Conservation (phyloP, 768 basidiomycete genomes). For the Boletellus sp. region DNA sequence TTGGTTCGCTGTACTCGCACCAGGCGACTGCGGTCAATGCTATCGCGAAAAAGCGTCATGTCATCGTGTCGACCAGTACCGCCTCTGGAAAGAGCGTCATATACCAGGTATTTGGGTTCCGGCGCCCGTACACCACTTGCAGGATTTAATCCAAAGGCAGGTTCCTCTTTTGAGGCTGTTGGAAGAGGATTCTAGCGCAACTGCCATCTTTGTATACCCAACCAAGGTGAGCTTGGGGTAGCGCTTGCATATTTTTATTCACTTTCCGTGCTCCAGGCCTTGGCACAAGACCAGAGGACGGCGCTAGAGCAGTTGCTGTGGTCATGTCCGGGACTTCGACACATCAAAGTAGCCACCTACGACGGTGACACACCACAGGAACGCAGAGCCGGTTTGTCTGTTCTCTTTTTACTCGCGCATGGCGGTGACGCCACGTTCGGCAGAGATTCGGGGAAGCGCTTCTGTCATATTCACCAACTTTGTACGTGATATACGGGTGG, state of each 20-base stretch:
- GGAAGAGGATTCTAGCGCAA: slow-evolving; percentile 56
- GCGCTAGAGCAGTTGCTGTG: slow-evolving; percentile 66
- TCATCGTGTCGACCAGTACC: slow-evolving; percentile 87
- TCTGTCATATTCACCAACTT: slow-evolving; percentile 90
- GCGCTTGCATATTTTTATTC: not conserved
- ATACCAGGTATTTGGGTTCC: slow-evolving; percentile 61
- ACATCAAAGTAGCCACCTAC: slow-evolving; percentile 69
- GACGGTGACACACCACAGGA: slow-evolving; percentile 87
- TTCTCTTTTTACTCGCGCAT: not conserved
- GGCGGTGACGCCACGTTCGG: not conserved
- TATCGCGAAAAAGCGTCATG: slow-evolving; percentile 54
- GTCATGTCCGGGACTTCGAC: slow-evolving; percentile 57
- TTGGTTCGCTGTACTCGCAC: slow-evolving; percentile 60
- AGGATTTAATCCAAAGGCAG: slow-evolving; percentile 32
- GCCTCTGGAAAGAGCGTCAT: slow-evolving; percentile 89
- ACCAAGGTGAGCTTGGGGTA: slow-evolving; percentile 56
- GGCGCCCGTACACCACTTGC: not conserved
- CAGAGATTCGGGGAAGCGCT: slow-evolving; percentile 67
- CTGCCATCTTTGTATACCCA: slow-evolving; percentile 83
- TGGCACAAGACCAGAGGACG: slow-evolving; percentile 83
- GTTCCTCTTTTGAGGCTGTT: slow-evolving; percentile 67
- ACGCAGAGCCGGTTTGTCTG: slow-evolving; percentile 47
- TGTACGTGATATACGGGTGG: slow-evolving; percentile 37
- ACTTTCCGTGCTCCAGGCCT: slow-evolving; percentile 47
- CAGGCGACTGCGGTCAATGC: slow-evolving; percentile 73